Percentiles rank a stretch among this genome's conserved stretches.
Evolutionary conservation across 2,329 filamentous ascomycete species (phyloP).

Genomic region (Sarocladium brachiariae): DNA sequence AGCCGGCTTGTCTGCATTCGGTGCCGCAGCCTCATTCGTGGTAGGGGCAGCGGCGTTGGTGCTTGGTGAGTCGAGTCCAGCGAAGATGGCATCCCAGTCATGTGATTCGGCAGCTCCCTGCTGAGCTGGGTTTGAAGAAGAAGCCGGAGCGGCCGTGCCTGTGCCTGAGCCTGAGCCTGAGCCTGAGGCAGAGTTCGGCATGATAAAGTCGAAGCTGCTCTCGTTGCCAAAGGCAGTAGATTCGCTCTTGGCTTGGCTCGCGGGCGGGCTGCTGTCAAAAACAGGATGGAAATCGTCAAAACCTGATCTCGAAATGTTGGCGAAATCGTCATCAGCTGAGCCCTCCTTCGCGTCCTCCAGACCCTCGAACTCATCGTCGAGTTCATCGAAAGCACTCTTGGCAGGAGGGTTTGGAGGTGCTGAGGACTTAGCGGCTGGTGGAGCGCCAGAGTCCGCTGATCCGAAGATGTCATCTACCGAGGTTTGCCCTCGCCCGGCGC

Average conservation of each 20-base stretch:
- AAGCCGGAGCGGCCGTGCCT: too few relatives aligned
- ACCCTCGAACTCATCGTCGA: conserved; percentile 75
- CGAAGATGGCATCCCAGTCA: conserved; percentile 95
- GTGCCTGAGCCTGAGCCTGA: conserved; percentile 33
- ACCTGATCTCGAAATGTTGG: conserved; percentile 62
- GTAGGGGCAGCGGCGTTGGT: conserved; percentile 20
- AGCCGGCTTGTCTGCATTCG: conserved; percentile 15
- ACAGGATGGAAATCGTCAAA: conserved; percentile 75
- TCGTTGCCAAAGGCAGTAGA: conserved; percentile 45
- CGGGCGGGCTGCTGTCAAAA: conserved; percentile 64
- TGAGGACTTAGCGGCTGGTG: conserved; percentile 22
- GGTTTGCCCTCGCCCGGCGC: conserved; percentile 17
- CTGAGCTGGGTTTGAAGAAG: conserved; percentile 26
- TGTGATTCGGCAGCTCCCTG: conserved; percentile 45
- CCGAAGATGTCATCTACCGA: conserved; percentile 38
- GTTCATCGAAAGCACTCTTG: conserved; percentile 62
- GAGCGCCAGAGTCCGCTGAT: conserved; percentile 20
- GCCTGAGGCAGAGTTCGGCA: conserved; percentile 25
- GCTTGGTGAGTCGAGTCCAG: conserved; percentile 59
- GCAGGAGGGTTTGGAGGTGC: conserved; percentile 24
- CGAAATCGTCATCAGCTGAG: conserved; percentile 72
- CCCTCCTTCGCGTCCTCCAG: conserved; percentile 80
- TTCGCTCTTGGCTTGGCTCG: conserved; percentile 48
- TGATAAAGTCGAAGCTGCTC: conserved; percentile 54
- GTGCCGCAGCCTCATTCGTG: conserved; percentile 9